Evolutionary conservation across 768 basidiomycete species (phyloP), one percentile per base, ranked within the genome.

Genomic region (Phallus indusiatus): DNA sequence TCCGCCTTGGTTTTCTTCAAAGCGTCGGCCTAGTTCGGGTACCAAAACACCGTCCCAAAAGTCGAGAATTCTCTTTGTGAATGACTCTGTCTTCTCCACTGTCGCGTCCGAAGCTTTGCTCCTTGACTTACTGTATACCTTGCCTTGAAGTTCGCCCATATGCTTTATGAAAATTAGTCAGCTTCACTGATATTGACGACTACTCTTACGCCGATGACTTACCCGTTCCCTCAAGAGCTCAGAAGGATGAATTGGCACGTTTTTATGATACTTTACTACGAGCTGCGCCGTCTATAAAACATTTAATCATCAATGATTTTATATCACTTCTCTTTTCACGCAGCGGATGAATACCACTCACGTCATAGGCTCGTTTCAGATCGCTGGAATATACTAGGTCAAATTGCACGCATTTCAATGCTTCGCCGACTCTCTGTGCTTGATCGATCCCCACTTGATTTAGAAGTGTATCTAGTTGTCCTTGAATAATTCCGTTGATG

Each of bases 331-430:
- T 12, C 12, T 22, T 20, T 22, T 0, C 5, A 53, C 12, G 17
- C n/a, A n/a, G n/a, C n/a, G n/a, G n/a, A n/a, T 12, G 20, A 34
- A 42, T n/a, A 10, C 4, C 3, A 59, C 72, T 71, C 66, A 90
- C 90, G 73, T 81, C 78, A 51, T 70, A 71, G 12, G 90, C 90
- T 60, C 91, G 75, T 53, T 64, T 71, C 53, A 93, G 76, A 73
- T 91, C 88, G 66, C 90, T 93, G 61, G 79, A 81, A 67, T 80
- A 84, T 33, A 83, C 87, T 24, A 70, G 70, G 36, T 75, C 76
- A 63, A 94, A 87, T 8, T 71, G 72, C 17, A 85, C 70, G 35
- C 72, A 66, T 65, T 76, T 76, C 62, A 91, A 70, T 47, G 76
- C 78, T 61, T 76, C 70, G 1, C 79, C 86, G 1, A 83, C 78